These are phyloP conservation scores for Talaromyces proteolyticus DNA, from an alignment of 495 filamentous ascomycete genomes.

Conservation along the genomic window DNA sequence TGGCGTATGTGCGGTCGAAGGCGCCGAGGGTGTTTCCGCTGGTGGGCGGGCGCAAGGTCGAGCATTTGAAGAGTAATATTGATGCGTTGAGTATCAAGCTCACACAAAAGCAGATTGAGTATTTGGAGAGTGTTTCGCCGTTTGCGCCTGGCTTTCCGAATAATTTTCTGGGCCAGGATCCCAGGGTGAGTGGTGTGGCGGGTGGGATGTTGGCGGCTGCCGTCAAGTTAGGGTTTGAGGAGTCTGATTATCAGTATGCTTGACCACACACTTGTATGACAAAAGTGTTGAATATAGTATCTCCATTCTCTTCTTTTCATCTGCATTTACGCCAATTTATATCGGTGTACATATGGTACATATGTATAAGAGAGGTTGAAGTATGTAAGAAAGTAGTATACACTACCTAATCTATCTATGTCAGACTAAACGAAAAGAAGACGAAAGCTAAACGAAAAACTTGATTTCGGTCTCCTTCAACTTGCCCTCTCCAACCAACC, in stretches of 20 bases:
- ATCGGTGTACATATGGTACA: too few relatives aligned
- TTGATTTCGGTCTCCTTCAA: constrained; percentile 70
- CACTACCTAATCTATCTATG: too few relatives aligned
- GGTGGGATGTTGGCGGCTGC: constrained; percentile 22
- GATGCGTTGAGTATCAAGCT: constrained; percentile 49
- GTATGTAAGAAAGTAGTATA: too few relatives aligned
- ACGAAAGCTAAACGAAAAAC: constrained; percentile 38
- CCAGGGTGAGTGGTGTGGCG: constrained; percentile 23
- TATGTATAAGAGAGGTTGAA: too few relatives aligned
- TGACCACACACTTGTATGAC: background rate
- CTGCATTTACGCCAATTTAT: too few relatives aligned
- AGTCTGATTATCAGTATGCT: constrained; percentile 3
- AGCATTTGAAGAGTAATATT: constrained; percentile 60
- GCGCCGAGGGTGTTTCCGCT: constrained; percentile 73
- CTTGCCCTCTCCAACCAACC: constrained; percentile 72
- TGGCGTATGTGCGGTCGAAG: constrained; percentile 72
- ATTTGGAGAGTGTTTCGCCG: constrained; percentile 42
- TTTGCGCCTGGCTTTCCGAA: constrained; percentile 51
- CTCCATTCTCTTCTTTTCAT: background rate
- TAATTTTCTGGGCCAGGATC: constrained; percentile 34
- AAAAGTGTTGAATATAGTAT: background rate
- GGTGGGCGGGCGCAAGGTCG: constrained; percentile 59
- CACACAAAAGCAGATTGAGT: constrained; percentile 48
- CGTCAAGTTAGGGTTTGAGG: background rate
- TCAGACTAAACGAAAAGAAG: too few relatives aligned